Evolutionary conservation across 805 yeast species (phyloP).

Genomic region (Cyberlindnera amylophila): DNA sequence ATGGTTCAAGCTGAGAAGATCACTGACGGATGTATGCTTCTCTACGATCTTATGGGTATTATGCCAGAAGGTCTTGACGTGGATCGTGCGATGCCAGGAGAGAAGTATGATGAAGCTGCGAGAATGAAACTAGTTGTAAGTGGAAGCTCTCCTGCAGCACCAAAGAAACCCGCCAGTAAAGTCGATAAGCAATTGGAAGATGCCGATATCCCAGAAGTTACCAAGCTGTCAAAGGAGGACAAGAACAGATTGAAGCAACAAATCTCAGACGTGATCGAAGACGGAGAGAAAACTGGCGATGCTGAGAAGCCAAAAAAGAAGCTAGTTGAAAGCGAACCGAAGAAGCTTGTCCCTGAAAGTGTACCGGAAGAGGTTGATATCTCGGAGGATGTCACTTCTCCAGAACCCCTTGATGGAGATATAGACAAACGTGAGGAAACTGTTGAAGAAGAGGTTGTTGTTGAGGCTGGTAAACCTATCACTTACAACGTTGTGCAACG

Average conservation of each 20-base stretch:
- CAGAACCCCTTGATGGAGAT: not conserved
- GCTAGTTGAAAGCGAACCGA: not conserved
- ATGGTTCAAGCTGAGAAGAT: slow-evolving; percentile 39
- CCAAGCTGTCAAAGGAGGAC: slow-evolving; percentile 1
- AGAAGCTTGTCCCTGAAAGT: not conserved
- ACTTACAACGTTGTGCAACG: slow-evolving; percentile 3
- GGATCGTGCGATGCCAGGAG: slow-evolving; percentile 22
- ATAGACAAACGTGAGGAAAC: not conserved
- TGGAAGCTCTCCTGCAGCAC: not conserved
- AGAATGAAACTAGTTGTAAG: slow-evolving; percentile 6
- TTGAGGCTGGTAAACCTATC: slow-evolving; percentile 5
- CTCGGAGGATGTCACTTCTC: not conserved
- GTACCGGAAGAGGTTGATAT: not conserved
- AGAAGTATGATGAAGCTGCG: slow-evolving; percentile 19
- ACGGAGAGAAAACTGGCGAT: not conserved
- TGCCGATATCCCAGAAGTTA: not conserved
- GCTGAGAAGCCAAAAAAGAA: not conserved
- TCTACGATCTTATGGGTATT: slow-evolving; percentile 37
- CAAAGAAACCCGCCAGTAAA: not conserved
- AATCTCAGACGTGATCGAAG: not conserved
- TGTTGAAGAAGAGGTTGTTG: not conserved
- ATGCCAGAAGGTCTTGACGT: slow-evolving; percentile 42
- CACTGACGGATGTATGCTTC: slow-evolving; percentile 46
- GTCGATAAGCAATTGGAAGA: not conserved
- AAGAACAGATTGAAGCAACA: not conserved